Evolutionary conservation across 2,329 filamentous ascomycete genomes (phyloP).

Genomic region (Juglanconis oblonga): DNA sequence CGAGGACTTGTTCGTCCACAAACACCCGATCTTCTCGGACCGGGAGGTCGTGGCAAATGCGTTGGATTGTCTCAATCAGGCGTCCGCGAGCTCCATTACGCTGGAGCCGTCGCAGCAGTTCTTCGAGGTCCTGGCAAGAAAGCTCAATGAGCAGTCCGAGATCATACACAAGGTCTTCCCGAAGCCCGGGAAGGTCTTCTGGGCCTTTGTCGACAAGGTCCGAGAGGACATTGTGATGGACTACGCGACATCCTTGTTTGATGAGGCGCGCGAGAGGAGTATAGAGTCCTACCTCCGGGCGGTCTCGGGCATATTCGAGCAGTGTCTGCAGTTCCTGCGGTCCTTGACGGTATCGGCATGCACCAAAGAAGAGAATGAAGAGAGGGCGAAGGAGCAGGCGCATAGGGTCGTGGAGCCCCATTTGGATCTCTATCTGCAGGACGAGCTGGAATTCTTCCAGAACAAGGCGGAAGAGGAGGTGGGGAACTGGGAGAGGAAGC

Average conservation of each 20-base stretch:
- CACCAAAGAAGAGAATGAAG: constrained; percentile 57
- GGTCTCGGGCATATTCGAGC: constrained; percentile 83
- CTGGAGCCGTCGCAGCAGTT: constrained; percentile 79
- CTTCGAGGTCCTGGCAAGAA: constrained; percentile 69
- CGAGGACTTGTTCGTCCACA: constrained; percentile 82
- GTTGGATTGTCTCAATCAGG: constrained; percentile 75
- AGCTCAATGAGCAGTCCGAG: constrained; percentile 76
- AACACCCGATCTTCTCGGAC: constrained; percentile 79
- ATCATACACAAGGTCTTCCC: constrained; percentile 84
- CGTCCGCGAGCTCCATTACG: constrained; percentile 63
- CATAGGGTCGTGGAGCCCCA: constrained; percentile 82
- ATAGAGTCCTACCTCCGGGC: constrained; percentile 79
- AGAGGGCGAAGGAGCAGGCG: constrained; percentile 66
- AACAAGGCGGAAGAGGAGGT: constrained; percentile 75
- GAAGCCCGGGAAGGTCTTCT: constrained; percentile 65
- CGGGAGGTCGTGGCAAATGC: constrained; percentile 69
- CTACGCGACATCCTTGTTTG: constrained; percentile 80
- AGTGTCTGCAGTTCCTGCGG: constrained; percentile 74
- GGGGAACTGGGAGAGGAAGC: constrained; percentile 82
- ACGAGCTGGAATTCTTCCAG: constrained; percentile 85
- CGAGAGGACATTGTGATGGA: constrained; percentile 82
- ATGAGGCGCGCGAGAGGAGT: constrained; percentile 77
- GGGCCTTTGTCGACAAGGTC: constrained; percentile 76
- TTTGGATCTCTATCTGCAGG: constrained; percentile 87
- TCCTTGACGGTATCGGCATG: constrained; percentile 66